phyloP scores from a whole-genome alignment of 2,329 filamentous ascomycete genomes.

The Pseudogymnoascus sp. region DNA sequence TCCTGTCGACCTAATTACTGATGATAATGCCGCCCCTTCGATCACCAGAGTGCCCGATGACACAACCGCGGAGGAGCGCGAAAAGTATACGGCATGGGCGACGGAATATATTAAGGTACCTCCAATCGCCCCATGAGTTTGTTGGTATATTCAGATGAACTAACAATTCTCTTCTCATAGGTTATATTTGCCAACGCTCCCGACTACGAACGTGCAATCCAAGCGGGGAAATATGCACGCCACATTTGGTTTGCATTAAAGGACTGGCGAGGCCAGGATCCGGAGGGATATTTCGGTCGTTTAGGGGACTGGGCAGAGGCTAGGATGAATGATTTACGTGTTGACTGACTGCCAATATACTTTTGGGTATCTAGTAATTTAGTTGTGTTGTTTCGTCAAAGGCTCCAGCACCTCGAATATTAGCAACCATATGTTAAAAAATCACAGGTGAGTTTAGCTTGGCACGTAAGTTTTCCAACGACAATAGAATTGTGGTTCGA shows the following conservation, averaged over 20 bases:
- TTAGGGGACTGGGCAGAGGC: constrained; percentile 1
- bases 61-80: constrained; percentile 13
- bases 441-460: not conserved
- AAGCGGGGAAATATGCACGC: constrained; percentile 24
- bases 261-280: constrained; percentile 15
- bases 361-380: not conserved
- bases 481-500: not conserved
- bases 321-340: not conserved
- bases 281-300: constrained; percentile 16
- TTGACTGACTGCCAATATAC: not conserved
- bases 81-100: constrained; percentile 20
- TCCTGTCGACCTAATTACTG: constrained; percentile 11
- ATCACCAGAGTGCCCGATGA: constrained; percentile 8
- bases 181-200: constrained; percentile 19
- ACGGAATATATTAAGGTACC: constrained; percentile 24
- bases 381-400: not conserved
- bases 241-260: constrained; percentile 25
- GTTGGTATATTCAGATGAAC: constrained; percentile 7
- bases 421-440: not conserved
- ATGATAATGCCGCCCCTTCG: constrained; percentile 10
- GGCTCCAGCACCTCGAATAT: not conserved
- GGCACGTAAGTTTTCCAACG: not conserved
- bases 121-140: not conserved
- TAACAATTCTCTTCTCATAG: constrained; percentile 14
- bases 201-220: constrained; percentile 20